Evolutionary conservation across 345 rosid genomes (phyloP).

Genomic region (Salix purpurea): DNA sequence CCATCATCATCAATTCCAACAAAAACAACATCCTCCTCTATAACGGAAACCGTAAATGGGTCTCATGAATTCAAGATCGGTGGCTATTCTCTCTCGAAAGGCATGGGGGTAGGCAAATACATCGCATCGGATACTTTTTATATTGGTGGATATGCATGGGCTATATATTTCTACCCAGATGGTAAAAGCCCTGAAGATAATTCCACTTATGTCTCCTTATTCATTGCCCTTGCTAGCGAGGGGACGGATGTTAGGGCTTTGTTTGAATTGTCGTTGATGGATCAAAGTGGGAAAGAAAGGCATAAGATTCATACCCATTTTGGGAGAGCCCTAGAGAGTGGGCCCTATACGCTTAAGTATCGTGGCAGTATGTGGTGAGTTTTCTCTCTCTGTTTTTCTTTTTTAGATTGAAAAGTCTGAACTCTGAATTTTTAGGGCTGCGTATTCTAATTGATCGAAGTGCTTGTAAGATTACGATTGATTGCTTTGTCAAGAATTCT

Average conservation of each 20-base stretch:
- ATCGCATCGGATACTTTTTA: constrained; percentile 53
- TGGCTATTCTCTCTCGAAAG: constrained; percentile 62
- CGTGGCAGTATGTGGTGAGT: constrained; percentile 82
- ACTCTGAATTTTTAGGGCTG: background rate
- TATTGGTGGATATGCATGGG: constrained; percentile 72
- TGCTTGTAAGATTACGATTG: background rate
- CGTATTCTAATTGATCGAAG: background rate
- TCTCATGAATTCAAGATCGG: constrained; percentile 60
- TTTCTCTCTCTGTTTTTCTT: background rate
- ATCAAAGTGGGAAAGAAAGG: constrained; percentile 68
- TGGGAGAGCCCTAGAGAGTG: constrained; percentile 62
- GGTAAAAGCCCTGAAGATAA: constrained; percentile 77
- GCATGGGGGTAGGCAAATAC: constrained; percentile 64
- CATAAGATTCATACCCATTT: constrained; percentile 79
- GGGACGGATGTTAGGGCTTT: constrained; percentile 69
- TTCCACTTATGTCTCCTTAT: constrained; percentile 52
- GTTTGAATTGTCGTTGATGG: constrained; percentile 64
- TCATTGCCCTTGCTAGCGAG: constrained; percentile 67
- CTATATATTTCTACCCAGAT: constrained; percentile 69
- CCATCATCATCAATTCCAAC: constrained; percentile 20
- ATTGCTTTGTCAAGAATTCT: background rate
- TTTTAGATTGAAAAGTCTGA: background rate
- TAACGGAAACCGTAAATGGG: constrained; percentile 48
- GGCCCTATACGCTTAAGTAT: constrained; percentile 64
- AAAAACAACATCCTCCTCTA: constrained; percentile 46